Evolutionary conservation across 2,329 filamentous ascomycete species (phyloP).

Genomic region (Teratosphaeria destructans): DNA sequence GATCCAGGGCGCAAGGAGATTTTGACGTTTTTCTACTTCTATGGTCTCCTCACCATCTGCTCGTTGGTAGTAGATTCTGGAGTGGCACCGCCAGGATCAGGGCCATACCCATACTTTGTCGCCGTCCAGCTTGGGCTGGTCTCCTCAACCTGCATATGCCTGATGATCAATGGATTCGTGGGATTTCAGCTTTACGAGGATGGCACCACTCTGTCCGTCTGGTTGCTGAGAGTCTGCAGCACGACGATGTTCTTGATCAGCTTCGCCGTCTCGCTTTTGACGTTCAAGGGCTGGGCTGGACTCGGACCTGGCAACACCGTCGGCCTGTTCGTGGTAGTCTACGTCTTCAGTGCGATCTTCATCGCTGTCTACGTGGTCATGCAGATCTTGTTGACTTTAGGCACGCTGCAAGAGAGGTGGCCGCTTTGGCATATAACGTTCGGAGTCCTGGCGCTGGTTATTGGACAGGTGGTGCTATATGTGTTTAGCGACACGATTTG

Average conservation of each 20-base stretch:
- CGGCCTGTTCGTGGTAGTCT: slow-evolving; percentile 82
- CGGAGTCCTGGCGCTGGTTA: slow-evolving; percentile 80
- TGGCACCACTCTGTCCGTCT: slow-evolving; percentile 83
- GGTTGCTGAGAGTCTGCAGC: slow-evolving; percentile 75
- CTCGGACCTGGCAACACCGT: slow-evolving; percentile 75
- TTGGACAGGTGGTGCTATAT: slow-evolving; percentile 87
- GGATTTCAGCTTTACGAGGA: slow-evolving; percentile 98
- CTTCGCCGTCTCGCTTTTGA: slow-evolving; percentile 78
- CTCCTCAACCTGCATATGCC: slow-evolving; percentile 75
- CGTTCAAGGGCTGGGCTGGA: slow-evolving; percentile 86
- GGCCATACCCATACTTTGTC: slow-evolving; percentile 81
- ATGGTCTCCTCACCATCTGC: slow-evolving; percentile 78
- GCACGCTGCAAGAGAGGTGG: slow-evolving; percentile 91
- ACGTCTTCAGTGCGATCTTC: slow-evolving; percentile 80
- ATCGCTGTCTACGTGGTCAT: slow-evolving; percentile 75
- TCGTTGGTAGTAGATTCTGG: slow-evolving; percentile 89
- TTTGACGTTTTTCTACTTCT: slow-evolving; percentile 93
- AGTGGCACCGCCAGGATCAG: slow-evolving; percentile 73
- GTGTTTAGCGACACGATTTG: slow-evolving; percentile 81
- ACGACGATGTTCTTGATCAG: slow-evolving; percentile 74
- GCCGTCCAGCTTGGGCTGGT: slow-evolving; percentile 75
- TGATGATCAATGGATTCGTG: slow-evolving; percentile 95
- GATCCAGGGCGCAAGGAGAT: slow-evolving; percentile 54
- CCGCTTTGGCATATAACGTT: slow-evolving; percentile 85
- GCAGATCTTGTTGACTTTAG: slow-evolving; percentile 78